Evolutionary conservation across 805 yeast genomes (phyloP), one percentile per base, ranked within the genome.

Genomic region (Grigorovia jiainica): DNA sequence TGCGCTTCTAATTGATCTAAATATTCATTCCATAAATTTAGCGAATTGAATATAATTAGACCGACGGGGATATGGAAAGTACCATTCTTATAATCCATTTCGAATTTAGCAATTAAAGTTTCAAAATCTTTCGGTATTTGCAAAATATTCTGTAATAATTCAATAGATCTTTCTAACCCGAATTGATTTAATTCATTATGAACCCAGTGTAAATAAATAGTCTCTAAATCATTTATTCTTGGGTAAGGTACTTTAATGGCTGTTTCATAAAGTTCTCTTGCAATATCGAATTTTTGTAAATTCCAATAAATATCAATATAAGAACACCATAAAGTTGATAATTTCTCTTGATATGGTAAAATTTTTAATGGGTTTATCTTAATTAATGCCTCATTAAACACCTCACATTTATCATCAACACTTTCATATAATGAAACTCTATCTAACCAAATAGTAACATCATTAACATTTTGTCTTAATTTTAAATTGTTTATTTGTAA

Each of bases 141-240:
- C 4, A 75, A 60, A 1, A 77, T 76, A 9, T 51, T 57, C 34
- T 64, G 61, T 45, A 74, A 50, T 11, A 75, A 63, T 31, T 54
- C 58, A 21, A 65, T 52, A 3, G 74, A 75, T 16, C 58, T 60
- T 1, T 69, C 73, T 17, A 76, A 58, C 40, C 77, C 68, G 15
- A 64, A 60, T 24, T 81, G 51, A 43, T 78, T 79, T 24, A 83
- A 52, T 45, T 80, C 82, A 60, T 76, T 63, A 43, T 82, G 82
- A 5, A 82, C 68, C 95, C 96, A 89, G 15, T 70, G 72, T n/a
- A 75, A 64, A 73, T 87, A 84, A 6, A 89, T 58, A 3, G 71
- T 72, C 2, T 79, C 83, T 17, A 87, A 61, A 45, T 87, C 95
- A 18, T 75, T 73, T 0, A 76, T 62, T 13, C 70, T 61, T 20